Evolutionary conservation across 306 rosid genomes (phyloP).

Genomic region (Cicer bijugum): DNA sequence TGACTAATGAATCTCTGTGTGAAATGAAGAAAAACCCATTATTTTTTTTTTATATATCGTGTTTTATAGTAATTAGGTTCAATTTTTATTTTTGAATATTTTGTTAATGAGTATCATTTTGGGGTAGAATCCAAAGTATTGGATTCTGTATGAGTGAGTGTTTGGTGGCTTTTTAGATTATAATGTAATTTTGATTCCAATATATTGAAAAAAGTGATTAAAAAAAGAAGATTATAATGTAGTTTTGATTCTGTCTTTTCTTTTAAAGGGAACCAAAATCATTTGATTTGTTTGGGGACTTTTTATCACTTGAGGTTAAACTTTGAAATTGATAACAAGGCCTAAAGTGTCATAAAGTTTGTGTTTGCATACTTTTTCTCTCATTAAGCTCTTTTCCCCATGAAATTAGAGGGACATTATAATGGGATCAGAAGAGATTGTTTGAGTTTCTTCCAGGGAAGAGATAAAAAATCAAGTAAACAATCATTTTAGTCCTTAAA

Average conservation of each 20-base stretch:
- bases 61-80: background rate
- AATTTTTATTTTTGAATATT: background rate
- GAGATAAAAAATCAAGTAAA: background rate
- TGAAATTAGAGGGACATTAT: background rate
- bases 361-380: conserved; percentile 1
- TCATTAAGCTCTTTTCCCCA: background rate
- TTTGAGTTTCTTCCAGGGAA: conserved; percentile 23
- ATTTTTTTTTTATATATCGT: background rate
- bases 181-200: conserved; percentile 1
- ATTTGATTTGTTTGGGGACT: conserved; percentile 1
- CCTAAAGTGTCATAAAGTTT: background rate
- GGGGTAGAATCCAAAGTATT: conserved; percentile 25
- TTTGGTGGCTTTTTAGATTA: conserved; percentile 3
- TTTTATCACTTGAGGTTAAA: conserved; percentile 11
- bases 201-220: too few relatives aligned
- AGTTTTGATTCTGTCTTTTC: background rate
- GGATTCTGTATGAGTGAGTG: conserved; percentile 32
- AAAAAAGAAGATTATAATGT: background rate
- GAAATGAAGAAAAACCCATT: conserved; percentile 35
- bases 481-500: too few relatives aligned
- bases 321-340: conserved; percentile 32
- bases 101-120: conserved; percentile 30
- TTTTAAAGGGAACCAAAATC: background rate
- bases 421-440: conserved; percentile 10
- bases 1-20: conserved; percentile 5